Conservation (phyloP, 1,139 yeast genomes). For the Geotrichum cucujoidarum region DNA sequence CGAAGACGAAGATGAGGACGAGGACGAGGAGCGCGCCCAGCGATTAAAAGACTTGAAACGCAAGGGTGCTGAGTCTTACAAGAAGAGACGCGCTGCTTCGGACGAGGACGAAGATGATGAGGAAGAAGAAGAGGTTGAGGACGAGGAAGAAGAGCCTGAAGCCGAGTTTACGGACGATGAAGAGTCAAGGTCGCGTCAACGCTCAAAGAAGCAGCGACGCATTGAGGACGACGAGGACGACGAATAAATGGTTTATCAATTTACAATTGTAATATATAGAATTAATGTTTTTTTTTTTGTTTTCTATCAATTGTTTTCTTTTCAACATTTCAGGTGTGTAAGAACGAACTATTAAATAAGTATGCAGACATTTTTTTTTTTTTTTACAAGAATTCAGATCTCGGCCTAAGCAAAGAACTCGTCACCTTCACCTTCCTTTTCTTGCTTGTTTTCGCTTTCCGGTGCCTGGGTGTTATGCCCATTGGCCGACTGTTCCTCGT, state of each 20-base stretch:
- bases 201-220: constrained; percentile 33
- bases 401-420: constrained; percentile 16
- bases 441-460: constrained; percentile 10
- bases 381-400: too few relatives aligned
- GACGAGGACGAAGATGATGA: constrained; percentile 38
- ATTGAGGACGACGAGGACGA: constrained; percentile 53
- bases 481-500: too few relatives aligned
- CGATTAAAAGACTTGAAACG: constrained; percentile 57
- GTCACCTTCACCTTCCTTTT: constrained; percentile 17
- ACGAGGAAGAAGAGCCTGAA: constrained; percentile 37
- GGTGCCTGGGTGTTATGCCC: constrained; percentile 6
- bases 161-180: constrained; percentile 22
- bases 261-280: neutral
- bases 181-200: constrained; percentile 14
- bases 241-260: too few relatives aligned
- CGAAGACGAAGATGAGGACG: constrained; percentile 44
- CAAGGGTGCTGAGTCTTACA: constrained; percentile 50
- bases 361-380: too few relatives aligned
- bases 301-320: too few relatives aligned
- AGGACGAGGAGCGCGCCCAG: constrained; percentile 56
- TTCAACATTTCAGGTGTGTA: too few relatives aligned
- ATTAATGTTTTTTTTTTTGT: neutral
- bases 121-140: constrained; percentile 32
- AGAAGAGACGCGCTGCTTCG: constrained; percentile 28
- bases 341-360: neutral